These are phyloP conservation scores for Wickerhamomyces canadensis DNA, from an alignment of 805 yeast genomes.

Conservation along the genomic window DNA sequence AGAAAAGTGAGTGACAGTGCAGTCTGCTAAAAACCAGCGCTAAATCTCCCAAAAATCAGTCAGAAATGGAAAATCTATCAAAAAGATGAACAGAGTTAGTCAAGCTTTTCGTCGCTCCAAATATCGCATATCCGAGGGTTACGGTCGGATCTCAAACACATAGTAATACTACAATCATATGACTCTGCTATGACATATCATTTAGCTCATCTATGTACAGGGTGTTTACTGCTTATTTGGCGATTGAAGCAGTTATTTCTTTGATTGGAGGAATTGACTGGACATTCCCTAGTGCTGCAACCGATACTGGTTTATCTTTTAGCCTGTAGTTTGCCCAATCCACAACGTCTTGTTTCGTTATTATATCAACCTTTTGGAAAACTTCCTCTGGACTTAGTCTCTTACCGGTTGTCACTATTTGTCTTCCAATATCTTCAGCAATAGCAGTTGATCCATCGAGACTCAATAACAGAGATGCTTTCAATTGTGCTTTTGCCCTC, in stretches of 20 bases:
- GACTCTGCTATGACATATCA: too few relatives aligned
- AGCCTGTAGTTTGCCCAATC: slow-evolving; percentile 85
- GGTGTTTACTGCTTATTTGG: slow-evolving; percentile 8
- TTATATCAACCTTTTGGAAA: slow-evolving; percentile 61
- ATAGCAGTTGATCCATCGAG: slow-evolving; percentile 93
- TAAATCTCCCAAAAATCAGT: too few relatives aligned
- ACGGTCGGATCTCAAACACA: too few relatives aligned
- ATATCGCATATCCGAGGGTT: too few relatives aligned
- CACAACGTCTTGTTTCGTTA: slow-evolving; percentile 73
- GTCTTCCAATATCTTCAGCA: slow-evolving; percentile 98
- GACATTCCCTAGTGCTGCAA: slow-evolving; percentile 89
- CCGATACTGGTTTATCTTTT: slow-evolving; percentile 72
- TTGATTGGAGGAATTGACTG: slow-evolving; percentile 62
- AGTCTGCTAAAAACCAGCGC: too few relatives aligned
- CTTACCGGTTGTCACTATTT: slow-evolving; percentile 87
- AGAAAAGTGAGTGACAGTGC: too few relatives aligned
- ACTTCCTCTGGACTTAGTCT: slow-evolving; percentile 43
- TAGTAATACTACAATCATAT: too few relatives aligned
- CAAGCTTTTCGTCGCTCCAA: too few relatives aligned
- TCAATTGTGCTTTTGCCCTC: slow-evolving; percentile 90
- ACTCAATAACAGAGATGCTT: slow-evolving; percentile 84
- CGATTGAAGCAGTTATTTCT: slow-evolving; percentile 43
- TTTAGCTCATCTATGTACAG: too few relatives aligned
- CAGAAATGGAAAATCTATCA: too few relatives aligned
- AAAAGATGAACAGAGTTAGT: too few relatives aligned